These are phyloP conservation scores for Lipomyces orientalis DNA, from an alignment of 805 yeast genomes.

Conservation along the genomic window DNA sequence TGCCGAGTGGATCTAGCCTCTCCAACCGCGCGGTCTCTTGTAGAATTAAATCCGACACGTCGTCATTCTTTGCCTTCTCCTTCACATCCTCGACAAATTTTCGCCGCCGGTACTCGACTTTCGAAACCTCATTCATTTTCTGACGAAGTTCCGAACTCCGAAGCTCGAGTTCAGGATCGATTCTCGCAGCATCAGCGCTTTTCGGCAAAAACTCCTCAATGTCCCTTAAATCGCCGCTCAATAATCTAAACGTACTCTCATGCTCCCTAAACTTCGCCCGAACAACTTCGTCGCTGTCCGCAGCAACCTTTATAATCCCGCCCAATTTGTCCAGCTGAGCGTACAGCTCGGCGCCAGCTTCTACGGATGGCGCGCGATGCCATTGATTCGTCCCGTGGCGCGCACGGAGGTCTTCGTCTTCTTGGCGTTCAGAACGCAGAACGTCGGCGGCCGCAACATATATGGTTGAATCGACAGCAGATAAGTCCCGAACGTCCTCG, in stretches of 20 bases:
- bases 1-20: constrained; percentile 28
- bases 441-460: constrained; percentile 44
- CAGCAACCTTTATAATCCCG: constrained; percentile 61
- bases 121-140: constrained; percentile 34
- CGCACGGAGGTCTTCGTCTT: constrained; percentile 59
- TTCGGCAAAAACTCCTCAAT: constrained; percentile 45
- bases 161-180: constrained; percentile 48
- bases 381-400: constrained; percentile 61
- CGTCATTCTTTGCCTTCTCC: constrained; percentile 29
- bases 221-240: constrained; percentile 48
- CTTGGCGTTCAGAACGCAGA: constrained; percentile 57
- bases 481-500: constrained; percentile 53
- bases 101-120: constrained; percentile 39
- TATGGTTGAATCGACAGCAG: constrained; percentile 39
- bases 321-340: constrained; percentile 54
- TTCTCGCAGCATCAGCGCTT: constrained; percentile 41
- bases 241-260: constrained; percentile 53
- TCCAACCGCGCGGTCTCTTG: constrained; percentile 33
- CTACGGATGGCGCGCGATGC: constrained; percentile 56
- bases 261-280: constrained; percentile 55
- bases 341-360: constrained; percentile 51
- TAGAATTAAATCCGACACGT: constrained; percentile 23
- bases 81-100: constrained; percentile 37
- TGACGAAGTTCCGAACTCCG: constrained; percentile 44
- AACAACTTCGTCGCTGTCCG: constrained; percentile 64